phyloP scores from a whole-genome alignment of 345 rosid species.

The Angophora floribunda region DNA sequence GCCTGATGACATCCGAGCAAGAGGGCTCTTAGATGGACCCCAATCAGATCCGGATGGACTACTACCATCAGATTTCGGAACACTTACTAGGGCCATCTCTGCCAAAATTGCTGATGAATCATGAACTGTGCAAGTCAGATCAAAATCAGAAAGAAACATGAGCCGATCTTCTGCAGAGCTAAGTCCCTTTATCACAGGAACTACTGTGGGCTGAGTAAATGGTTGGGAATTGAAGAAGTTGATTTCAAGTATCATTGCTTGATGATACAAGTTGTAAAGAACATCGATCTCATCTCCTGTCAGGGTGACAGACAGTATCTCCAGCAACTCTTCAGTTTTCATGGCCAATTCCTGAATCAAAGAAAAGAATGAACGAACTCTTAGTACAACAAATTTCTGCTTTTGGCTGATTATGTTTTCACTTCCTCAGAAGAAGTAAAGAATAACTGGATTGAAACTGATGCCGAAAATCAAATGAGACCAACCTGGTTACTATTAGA shows the following conservation, averaged over 20 bases:
- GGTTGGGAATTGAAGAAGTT: constrained; percentile 82
- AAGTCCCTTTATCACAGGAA: constrained; percentile 57
- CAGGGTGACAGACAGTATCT: constrained; percentile 79
- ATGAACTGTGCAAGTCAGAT: constrained; percentile 85
- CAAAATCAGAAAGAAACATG: constrained; percentile 85
- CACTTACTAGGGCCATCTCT: constrained; percentile 80
- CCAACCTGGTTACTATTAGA: constrained; percentile 66
- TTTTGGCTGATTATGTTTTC: constrained; percentile 1
- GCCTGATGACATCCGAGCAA: constrained; percentile 56
- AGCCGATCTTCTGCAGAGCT: constrained; percentile 42
- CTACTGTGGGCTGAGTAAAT: constrained; percentile 57
- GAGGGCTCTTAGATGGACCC: constrained; percentile 32
- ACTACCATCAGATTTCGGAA: constrained; percentile 27
- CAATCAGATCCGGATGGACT: constrained; percentile 29
- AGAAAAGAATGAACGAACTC: constrained; percentile 19
- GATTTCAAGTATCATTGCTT: constrained; percentile 93
- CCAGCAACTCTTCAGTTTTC: constrained; percentile 90
- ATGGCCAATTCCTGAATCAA: constrained; percentile 62
- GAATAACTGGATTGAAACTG: not conserved
- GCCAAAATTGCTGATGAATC: constrained; percentile 98
- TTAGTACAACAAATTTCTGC: constrained; percentile 5
- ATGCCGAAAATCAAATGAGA: not conserved
- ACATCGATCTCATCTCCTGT: constrained; percentile 91
- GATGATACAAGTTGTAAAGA: constrained; percentile 85
- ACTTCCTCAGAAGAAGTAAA: not conserved